Conservation (phyloP, 805 yeast genomes). For the Yarrowia sp. region DNA sequence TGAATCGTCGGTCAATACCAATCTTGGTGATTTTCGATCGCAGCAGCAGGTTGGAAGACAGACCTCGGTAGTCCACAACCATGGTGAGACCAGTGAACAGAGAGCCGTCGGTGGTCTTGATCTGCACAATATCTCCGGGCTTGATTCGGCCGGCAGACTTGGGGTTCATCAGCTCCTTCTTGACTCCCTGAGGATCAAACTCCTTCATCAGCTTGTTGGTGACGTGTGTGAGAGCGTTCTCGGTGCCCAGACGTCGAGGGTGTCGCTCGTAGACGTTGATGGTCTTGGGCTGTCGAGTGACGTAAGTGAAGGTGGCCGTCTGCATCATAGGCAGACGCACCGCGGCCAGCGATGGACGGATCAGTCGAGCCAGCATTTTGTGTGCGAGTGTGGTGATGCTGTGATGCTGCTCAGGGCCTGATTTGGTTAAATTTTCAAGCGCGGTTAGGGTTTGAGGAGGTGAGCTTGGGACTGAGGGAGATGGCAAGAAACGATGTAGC, state of each 20-base stretch:
- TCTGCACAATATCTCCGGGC: conserved; percentile 79
- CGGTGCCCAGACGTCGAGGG: conserved; percentile 36
- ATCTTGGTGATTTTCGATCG: conserved; percentile 78
- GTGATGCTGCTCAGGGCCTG: background rate
- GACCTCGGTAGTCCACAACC: conserved; percentile 66
- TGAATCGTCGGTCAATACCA: conserved; percentile 83
- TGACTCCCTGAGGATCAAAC: conserved; percentile 71
- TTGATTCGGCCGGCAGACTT: conserved; percentile 51
- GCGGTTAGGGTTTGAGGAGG: conserved; percentile 9
- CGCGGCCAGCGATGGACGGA: conserved; percentile 24
- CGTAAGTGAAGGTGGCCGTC: conserved; percentile 4
- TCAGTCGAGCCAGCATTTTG: conserved; percentile 21
- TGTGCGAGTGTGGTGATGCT: background rate
- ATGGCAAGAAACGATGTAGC: background rate
- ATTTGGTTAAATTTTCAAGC: conserved; percentile 4
- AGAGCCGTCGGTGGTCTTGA: conserved; percentile 58
- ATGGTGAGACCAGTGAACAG: conserved; percentile 74
- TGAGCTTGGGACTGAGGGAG: background rate
- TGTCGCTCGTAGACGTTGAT: conserved; percentile 38
- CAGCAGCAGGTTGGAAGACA: conserved; percentile 71
- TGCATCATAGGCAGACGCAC: conserved; percentile 22
- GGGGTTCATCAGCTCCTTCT: conserved; percentile 52
- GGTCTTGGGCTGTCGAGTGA: background rate
- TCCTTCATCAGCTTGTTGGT: conserved; percentile 51
- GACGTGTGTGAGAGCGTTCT: conserved; percentile 44